Evolutionary conservation across 306 rosid genomes (phyloP).

Genomic region (Senna siamea): DNA sequence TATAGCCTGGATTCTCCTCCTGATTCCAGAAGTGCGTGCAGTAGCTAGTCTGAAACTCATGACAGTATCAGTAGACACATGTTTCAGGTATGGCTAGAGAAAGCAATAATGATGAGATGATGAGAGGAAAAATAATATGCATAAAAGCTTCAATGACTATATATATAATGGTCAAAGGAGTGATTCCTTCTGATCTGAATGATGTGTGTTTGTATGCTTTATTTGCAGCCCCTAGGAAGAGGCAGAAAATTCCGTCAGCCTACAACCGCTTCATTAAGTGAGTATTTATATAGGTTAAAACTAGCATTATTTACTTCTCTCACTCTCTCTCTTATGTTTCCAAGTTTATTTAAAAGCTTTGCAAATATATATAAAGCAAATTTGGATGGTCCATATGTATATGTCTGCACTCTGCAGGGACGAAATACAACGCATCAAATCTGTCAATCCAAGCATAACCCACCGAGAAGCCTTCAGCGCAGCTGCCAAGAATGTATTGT

Average conservation of each 20-base stretch:
- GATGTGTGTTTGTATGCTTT: slow-evolving; percentile 18
- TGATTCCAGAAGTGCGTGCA: too few relatives aligned
- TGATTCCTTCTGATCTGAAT: slow-evolving; percentile 31
- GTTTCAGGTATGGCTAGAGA: neutral
- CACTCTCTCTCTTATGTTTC: neutral
- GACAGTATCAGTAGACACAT: slow-evolving; percentile 3
- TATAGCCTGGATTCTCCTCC: slow-evolving; percentile 14
- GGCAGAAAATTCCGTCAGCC: slow-evolving; percentile 98
- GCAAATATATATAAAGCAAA: slow-evolving; percentile 28
- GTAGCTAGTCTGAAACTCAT: slow-evolving; percentile 35
- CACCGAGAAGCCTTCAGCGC: slow-evolving; percentile 99
- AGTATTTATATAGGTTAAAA: slow-evolving; percentile 42
- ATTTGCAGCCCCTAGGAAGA: slow-evolving; percentile 92
- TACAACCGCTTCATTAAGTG: slow-evolving; percentile 99
- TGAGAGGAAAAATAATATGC: slow-evolving; percentile 16
- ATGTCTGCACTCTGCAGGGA: slow-evolving; percentile 57
- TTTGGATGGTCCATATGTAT: slow-evolving; percentile 34
- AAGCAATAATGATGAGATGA: slow-evolving; percentile 36
- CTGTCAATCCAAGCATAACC: slow-evolving; percentile 93
- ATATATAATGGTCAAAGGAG: slow-evolving; percentile 18
- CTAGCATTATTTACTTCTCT: too few relatives aligned
- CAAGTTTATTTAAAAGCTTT: too few relatives aligned
- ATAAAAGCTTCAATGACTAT: neutral
- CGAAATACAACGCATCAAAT: slow-evolving; percentile 98
- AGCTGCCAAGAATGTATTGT: slow-evolving; percentile 93